Conservation (phyloP, 2,329 filamentous ascomycete species). For the Plectosphaerella plurivora region DNA sequence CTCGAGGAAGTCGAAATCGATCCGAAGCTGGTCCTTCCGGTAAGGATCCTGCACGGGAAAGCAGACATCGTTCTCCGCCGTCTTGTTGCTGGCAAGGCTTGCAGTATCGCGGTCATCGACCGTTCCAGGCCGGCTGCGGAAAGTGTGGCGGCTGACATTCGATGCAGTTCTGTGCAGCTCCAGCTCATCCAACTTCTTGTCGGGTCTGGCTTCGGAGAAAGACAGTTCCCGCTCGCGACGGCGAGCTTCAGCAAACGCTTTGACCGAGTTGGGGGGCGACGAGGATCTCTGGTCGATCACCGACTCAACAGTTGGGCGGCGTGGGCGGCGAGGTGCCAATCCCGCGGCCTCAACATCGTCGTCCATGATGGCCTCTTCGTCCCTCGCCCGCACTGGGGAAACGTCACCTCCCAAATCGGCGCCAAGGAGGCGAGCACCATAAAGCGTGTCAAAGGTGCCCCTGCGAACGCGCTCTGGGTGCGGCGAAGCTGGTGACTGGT, state of each 20-base stretch:
- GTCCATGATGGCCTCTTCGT: constrained; percentile 80
- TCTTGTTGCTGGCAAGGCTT: constrained; percentile 61
- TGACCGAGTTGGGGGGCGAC: constrained; percentile 94
- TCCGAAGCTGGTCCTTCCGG: constrained; percentile 69
- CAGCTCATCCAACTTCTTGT: constrained; percentile 37
- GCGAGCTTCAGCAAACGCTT: constrained; percentile 89
- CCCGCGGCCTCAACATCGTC: constrained; percentile 57
- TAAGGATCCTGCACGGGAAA: constrained; percentile 72
- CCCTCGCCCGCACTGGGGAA: constrained; percentile 55
- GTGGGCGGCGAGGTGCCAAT: constrained; percentile 37
- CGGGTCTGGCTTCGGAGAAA: constrained; percentile 40
- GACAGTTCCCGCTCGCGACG: constrained; percentile 73
- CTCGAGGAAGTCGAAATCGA: constrained; percentile 91
- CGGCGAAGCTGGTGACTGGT: constrained; percentile 57
- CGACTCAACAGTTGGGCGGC: constrained; percentile 54
- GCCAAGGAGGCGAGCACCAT: constrained; percentile 45
- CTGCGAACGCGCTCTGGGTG: constrained; percentile 58
- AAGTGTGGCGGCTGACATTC: constrained; percentile 58
- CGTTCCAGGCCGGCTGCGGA: constrained; percentile 52
- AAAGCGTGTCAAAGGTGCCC: constrained; percentile 70
- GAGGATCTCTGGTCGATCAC: constrained; percentile 59
- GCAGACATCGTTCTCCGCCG: constrained; percentile 83
- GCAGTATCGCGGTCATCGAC: constrained; percentile 59
- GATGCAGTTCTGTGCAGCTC: constrained; percentile 69
- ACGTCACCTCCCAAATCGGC: constrained; percentile 17